These are phyloP conservation scores for Phytophthora pluvialis DNA, from an alignment of 352 stramenopile genomes.

Conservation along the genomic window DNA sequence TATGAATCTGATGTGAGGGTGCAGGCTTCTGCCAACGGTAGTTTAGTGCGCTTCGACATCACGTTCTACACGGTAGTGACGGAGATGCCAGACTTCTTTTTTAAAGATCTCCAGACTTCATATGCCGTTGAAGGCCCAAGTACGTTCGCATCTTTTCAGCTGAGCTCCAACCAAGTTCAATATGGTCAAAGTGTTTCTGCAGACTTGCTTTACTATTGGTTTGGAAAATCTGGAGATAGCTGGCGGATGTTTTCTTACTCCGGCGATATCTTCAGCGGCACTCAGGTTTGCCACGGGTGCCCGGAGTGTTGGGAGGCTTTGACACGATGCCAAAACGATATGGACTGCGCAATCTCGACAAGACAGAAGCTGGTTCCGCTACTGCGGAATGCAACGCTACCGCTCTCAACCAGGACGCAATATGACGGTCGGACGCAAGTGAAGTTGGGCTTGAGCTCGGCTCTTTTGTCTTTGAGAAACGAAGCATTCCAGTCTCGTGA, in stretches of 20 bases:
- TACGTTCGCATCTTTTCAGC: slow-evolving; percentile 15
- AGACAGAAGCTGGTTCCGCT: slow-evolving; percentile 20
- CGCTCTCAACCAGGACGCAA: slow-evolving; percentile 4
- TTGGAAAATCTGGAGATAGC: neutral
- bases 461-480: slow-evolving; percentile 17
- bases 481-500: slow-evolving; percentile 22
- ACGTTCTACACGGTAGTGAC: slow-evolving; percentile 11
- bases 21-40: neutral
- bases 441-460: slow-evolving; percentile 8
- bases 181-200: slow-evolving; percentile 10
- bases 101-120: neutral
- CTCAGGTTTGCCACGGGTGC: slow-evolving; percentile 20
- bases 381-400: slow-evolving; percentile 14
- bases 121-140: neutral
- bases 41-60: slow-evolving; percentile 6
- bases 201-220: slow-evolving; percentile 23
- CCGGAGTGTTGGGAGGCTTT: slow-evolving; percentile 26
- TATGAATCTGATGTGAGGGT: slow-evolving; percentile 10
- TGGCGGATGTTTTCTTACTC: slow-evolving; percentile 6
- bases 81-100: slow-evolving; percentile 15
- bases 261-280: slow-evolving; percentile 13
- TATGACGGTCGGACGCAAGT: neutral
- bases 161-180: slow-evolving; percentile 25
- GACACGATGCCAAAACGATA: slow-evolving; percentile 23
- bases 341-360: slow-evolving; percentile 22